A percentile compares a stretch with the other conserved stretches of the same genome.
Evolutionary conservation across 768 basidiomycete species (phyloP).

Genomic region (Inosperma sp.): DNA sequence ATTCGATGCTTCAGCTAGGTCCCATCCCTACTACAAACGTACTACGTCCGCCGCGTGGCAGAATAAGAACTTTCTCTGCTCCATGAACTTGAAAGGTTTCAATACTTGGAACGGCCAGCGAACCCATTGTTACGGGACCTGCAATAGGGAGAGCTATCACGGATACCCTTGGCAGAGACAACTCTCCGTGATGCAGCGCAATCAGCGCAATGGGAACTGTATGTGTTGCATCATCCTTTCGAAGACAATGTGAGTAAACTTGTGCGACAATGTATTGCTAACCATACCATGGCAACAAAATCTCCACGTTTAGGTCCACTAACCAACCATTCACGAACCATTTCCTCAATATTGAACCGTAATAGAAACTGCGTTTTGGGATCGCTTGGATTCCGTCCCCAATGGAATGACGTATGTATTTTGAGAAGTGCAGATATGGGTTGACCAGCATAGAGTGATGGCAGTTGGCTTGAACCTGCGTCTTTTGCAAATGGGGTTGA

Average conservation of each 20-base stretch:
- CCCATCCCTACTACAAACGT: constrained; percentile 82
- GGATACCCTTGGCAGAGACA: constrained; percentile 68
- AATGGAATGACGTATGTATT: constrained; percentile 72
- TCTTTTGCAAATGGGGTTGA: constrained; percentile 41
- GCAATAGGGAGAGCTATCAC: constrained; percentile 56
- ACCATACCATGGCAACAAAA: constrained; percentile 64
- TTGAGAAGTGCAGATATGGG: constrained; percentile 67
- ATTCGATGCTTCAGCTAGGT: constrained; percentile 18
- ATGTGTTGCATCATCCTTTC: constrained; percentile 64
- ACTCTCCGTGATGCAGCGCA: constrained; percentile 78
- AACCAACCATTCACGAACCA: constrained; percentile 82
- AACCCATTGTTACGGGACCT: constrained; percentile 52
- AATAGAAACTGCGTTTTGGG: constrained; percentile 46
- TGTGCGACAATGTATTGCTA: neutral
- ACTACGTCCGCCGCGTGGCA: constrained; percentile 77
- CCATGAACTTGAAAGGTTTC: constrained; percentile 86
- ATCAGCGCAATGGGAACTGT: constrained; percentile 71
- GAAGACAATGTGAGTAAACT: constrained; percentile 1
- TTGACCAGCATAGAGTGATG: constrained; percentile 77
- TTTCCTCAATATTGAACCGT: constrained; percentile 79
- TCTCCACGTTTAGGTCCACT: constrained; percentile 86
- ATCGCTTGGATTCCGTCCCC: constrained; percentile 52
- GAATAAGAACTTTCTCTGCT: constrained; percentile 72
- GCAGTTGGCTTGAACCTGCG: constrained; percentile 21
- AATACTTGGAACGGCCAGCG: constrained; percentile 53